Evolutionary conservation across 2,329 filamentous ascomycete species (phyloP), one percentile per base, ranked within the genome.

Genomic region (Fusarium sp.): DNA sequence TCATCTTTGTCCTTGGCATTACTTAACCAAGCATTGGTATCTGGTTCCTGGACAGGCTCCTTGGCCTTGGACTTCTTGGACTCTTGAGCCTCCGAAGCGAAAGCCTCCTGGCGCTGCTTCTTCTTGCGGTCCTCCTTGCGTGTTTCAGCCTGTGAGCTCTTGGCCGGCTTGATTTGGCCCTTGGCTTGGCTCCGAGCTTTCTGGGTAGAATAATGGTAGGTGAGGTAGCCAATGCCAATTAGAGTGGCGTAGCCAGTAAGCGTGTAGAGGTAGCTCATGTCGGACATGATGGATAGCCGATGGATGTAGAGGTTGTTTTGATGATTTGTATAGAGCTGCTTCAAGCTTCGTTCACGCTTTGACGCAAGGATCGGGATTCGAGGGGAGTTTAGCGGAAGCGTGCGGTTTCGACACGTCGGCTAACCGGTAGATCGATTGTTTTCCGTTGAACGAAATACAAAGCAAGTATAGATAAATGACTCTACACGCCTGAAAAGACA

Each of bases 31-130:
- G 76, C 63, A 39, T 43, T 71, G 10, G 78, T 72, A 33, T 78
- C 71, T 44, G 73, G 77, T 42, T 69, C 68, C 33, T 68, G 76
- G 40, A 42, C 49, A 51, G 51, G 46, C 24, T 69, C 51, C 70
- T 85, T 85, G 39, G 79, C 56, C 74, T 84, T 86, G 60, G 83
- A 78, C 52, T 79, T 74, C 61, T 73, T 78, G 65, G 71, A 75
- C 44, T 81, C 77, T 55, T 80, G 77, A 22, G 76, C 72, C 51
- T 78, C 79, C 21, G 78, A 76, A 42, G 76, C 76, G 67, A 80
- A 83, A 63, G 77, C 81, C 64, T 83, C 81, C 72, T 80, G 72
- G 7, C 83, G 80, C 74, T 85, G 83, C 70, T 83, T 84, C 77
- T 84, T 84, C 71, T 83, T 83, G 14, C 76, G 77, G 43, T 81